Percentiles rank a stretch among this genome's conserved stretches.
Evolutionary conservation across 352 stramenopile genomes (phyloP).

Genomic region (Globisporangium canariense): DNA sequence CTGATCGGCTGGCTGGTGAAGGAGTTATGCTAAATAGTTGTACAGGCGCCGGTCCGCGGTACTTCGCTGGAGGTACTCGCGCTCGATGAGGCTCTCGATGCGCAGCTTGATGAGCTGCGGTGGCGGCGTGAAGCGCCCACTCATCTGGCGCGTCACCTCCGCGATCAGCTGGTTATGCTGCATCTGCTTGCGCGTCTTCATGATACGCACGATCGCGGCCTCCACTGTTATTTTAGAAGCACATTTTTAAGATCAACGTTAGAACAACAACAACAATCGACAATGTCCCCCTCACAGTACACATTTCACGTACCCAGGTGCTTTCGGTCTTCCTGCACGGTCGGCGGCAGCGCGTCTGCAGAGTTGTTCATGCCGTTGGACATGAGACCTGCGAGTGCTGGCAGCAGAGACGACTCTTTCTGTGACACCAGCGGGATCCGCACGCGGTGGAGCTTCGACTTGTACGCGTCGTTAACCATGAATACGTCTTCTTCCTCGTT

Average conservation of each 20-base stretch:
- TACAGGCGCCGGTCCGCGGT: conserved; percentile 92
- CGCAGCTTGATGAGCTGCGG: conserved; percentile 97
- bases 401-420: conserved; percentile 70
- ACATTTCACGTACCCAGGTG: conserved; percentile 65
- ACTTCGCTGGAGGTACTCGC: conserved; percentile 97
- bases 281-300: neutral
- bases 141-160: conserved; percentile 87
- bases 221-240: conserved; percentile 48
- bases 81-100: conserved; percentile 98
- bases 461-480: conserved; percentile 93
- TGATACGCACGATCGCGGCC: conserved; percentile 94
- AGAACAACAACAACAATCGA: neutral
- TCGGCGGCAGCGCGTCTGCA: conserved; percentile 77
- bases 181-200: conserved; percentile 94
- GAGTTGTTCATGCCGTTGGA: conserved; percentile 36
- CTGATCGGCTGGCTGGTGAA: neutral
- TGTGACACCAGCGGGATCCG: conserved; percentile 83
- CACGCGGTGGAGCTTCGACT: conserved; percentile 89
- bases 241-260: neutral
- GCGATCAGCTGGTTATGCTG: conserved; percentile 91
- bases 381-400: conserved; percentile 24
- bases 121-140: conserved; percentile 90
- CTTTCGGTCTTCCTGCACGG: conserved; percentile 95
- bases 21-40: conserved; percentile 95
- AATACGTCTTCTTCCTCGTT: conserved; percentile 93